Conservation (phyloP, 176 grass and related monocot genomes). For the Zea luxurians region DNA sequence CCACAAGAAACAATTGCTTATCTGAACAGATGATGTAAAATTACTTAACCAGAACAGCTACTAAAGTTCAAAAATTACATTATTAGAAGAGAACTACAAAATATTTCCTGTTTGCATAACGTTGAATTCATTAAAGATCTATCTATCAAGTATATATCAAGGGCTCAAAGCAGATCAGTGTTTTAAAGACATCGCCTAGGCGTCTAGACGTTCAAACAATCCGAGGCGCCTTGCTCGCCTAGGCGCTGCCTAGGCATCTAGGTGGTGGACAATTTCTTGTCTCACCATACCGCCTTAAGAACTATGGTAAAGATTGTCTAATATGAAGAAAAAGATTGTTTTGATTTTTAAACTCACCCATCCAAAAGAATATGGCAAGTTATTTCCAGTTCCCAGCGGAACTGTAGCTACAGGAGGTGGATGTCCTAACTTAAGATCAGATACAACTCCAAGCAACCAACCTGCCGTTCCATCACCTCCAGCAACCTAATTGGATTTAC, state of each 20-base stretch:
- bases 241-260: too few relatives aligned
- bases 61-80: conserved; percentile 11
- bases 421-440: conserved; percentile 78
- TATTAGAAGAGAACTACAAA: neutral
- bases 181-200: too few relatives aligned
- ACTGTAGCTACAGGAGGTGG: conserved; percentile 85
- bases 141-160: conserved; percentile 2
- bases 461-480: conserved; percentile 91
- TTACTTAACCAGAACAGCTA: conserved; percentile 14
- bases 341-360: conserved; percentile 65
- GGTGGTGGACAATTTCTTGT: too few relatives aligned
- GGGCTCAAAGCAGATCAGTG: neutral
- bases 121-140: conserved; percentile 2
- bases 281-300: too few relatives aligned
- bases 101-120: neutral
- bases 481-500: conserved; percentile 74
- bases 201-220: too few relatives aligned
- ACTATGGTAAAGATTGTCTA: neutral
- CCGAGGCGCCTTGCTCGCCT: too few relatives aligned
- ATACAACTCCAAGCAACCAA: conserved; percentile 96
- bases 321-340: neutral
- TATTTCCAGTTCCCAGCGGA: conserved; percentile 98
- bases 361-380: conserved; percentile 94
- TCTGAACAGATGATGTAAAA: conserved; percentile 20
- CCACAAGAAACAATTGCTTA: conserved; percentile 19